Percentiles rank a stretch among this genome's conserved stretches.
These are phyloP conservation scores for Allium cepa DNA, from an alignment of 106 monocot species.

Conservation along the genomic window DNA sequence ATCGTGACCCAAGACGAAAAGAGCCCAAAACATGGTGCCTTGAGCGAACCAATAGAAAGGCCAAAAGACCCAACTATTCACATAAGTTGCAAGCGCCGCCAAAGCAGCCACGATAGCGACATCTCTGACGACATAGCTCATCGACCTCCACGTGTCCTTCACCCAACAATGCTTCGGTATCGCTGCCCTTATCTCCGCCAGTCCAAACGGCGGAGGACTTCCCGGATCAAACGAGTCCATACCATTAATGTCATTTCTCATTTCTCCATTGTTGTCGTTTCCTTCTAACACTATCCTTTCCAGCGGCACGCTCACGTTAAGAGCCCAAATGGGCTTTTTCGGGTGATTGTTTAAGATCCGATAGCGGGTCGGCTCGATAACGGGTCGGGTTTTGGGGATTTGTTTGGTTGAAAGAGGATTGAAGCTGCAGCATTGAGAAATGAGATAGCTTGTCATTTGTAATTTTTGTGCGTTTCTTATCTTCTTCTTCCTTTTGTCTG, in stretches of 20 bases:
- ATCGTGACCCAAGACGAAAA: conserved; percentile 92
- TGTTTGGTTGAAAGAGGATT: conserved; percentile 16
- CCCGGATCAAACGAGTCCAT: conserved; percentile 46
- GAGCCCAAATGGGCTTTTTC: conserved; percentile 32
- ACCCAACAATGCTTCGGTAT: conserved; percentile 91
- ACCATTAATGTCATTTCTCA: not conserved
- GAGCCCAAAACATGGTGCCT: conserved; percentile 98
- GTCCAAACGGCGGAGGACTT: conserved; percentile 60
- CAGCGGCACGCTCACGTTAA: conserved; percentile 18
- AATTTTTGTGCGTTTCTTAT: no score
- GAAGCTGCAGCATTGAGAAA: conserved; percentile 41
- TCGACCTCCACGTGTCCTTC: conserved; percentile 67
- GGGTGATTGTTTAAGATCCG: not conserved
- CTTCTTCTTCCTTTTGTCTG: no score
- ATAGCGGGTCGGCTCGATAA: not conserved
- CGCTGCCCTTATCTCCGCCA: conserved; percentile 67
- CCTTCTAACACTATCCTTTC: conserved; percentile 12
- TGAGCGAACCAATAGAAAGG: conserved; percentile 90
- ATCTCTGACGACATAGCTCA: conserved; percentile 82
- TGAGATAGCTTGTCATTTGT: conserved; percentile 20
- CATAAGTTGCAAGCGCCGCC: conserved; percentile 46
- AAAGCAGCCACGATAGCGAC: conserved; percentile 57
- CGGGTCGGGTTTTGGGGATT: conserved; percentile 2
- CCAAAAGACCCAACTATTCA: conserved; percentile 78
- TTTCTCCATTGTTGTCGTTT: no score